A percentile compares a stretch with the other conserved stretches of the same genome.
Conservation (phyloP, 2,329 filamentous ascomycete species). For the Coniosporium tulheliwenetii region DNA sequence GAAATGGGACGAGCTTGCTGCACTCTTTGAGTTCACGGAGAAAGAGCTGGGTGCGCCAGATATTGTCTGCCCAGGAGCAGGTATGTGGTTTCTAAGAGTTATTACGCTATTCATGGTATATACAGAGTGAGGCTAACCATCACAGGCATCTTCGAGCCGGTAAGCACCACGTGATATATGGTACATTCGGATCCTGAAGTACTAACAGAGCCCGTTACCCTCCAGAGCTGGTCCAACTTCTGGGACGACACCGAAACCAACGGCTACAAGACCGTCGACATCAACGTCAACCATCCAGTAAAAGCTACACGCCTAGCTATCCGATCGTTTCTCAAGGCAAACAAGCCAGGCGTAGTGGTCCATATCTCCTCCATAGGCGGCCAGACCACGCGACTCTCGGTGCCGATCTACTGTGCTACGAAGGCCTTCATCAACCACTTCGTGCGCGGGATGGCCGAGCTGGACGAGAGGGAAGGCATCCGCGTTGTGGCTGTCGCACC, state of each 20-base stretch:
- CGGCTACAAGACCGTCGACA: constrained; percentile 14
- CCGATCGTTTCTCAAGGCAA: constrained; percentile 10
- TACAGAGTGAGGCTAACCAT: constrained; percentile 24
- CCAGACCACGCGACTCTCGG: constrained; percentile 4
- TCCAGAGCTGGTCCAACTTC: constrained; percentile 16
- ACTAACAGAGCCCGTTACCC: constrained; percentile 1
- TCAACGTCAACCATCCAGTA: constrained; percentile 22
- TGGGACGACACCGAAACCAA: constrained; percentile 18
- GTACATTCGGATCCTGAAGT: neutral
- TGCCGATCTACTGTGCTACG: constrained; percentile 18
- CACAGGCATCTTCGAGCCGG: constrained; percentile 23
- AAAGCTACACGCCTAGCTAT: constrained; percentile 24
- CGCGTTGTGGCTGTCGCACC: constrained; percentile 18
- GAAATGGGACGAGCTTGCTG: constrained; percentile 14
- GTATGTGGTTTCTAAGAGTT: no score
- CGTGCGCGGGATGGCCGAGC: constrained; percentile 16
- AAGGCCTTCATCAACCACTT: constrained; percentile 26
- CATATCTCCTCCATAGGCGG: constrained; percentile 18
- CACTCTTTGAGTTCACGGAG: constrained; percentile 10
- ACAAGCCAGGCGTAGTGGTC: constrained; percentile 21
- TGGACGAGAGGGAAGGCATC: constrained; percentile 16
- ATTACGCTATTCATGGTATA: no score
- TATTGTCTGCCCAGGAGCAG: no score
- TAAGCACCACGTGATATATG: neutral
- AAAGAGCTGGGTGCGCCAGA: constrained; percentile 9